phyloP scores from a whole-genome alignment of 2,329 filamentous ascomycete species.

The Thelonectria blattea region DNA sequence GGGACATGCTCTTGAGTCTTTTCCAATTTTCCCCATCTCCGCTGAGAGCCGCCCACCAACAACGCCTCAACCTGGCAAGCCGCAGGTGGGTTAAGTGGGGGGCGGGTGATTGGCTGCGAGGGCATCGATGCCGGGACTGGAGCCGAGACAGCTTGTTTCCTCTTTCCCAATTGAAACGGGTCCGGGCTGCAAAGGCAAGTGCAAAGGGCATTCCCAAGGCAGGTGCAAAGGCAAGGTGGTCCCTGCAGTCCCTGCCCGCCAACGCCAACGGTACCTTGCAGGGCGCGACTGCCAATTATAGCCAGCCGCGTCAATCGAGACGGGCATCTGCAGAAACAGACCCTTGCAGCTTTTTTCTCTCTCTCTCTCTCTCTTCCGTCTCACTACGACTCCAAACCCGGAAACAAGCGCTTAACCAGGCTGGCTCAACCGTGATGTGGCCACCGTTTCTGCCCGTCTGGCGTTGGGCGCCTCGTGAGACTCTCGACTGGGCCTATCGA shows the following conservation, averaged over 20 bases:
- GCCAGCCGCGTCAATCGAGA: slow-evolving; percentile 27
- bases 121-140: slow-evolving; percentile 22
- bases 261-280: background rate
- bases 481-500: slow-evolving; percentile 27
- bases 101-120: slow-evolving; percentile 29
- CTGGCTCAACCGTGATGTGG: background rate
- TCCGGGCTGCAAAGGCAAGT: background rate
- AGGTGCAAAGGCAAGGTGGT: background rate
- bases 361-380: too few species aligned
- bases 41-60: slow-evolving; percentile 11
- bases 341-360: background rate
- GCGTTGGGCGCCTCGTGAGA: slow-evolving; percentile 37
- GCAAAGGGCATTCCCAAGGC: too few species aligned
- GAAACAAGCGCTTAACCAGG: background rate
- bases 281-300: slow-evolving; percentile 28
- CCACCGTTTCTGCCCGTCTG: slow-evolving; percentile 15
- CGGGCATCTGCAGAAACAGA: slow-evolving; percentile 26
- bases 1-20: background rate
- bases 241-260: too few species aligned
- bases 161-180: background rate
- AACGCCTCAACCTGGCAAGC: background rate
- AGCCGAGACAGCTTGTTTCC: slow-evolving; percentile 14
- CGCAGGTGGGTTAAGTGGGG: slow-evolving; percentile 32
- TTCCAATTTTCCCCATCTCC: background rate
- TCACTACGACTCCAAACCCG: too few species aligned